Evolutionary conservation across 345 rosid species (phyloP).

Genomic region (Melaleuca quinquenervia): DNA sequence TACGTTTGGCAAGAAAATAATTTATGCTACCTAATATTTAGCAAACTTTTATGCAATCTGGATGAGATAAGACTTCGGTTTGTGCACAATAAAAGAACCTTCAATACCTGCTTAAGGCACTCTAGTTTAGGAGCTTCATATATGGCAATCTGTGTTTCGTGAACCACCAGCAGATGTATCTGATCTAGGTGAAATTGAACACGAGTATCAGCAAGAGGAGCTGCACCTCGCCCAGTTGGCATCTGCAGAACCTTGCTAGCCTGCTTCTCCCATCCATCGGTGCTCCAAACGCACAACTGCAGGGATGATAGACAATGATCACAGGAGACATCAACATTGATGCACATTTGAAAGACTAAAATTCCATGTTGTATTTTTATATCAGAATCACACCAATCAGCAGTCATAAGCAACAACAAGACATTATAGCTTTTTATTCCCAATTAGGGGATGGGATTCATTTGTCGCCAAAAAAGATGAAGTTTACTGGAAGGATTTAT

Average conservation of each 20-base stretch:
- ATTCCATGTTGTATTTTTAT: neutral
- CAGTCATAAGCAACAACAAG: neutral
- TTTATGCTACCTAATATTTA: neutral
- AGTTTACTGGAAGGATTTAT: neutral
- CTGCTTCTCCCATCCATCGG: slow-evolving; percentile 87
- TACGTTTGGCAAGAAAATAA: neutral
- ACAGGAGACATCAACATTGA: neutral
- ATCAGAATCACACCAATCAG: neutral
- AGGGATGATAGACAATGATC: neutral
- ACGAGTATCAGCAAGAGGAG: slow-evolving; percentile 64
- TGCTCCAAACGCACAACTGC: slow-evolving; percentile 85
- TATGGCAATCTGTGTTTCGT: slow-evolving; percentile 80
- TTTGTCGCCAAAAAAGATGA: neutral
- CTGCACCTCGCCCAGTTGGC: slow-evolving; percentile 42
- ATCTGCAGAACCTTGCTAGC: slow-evolving; percentile 42
- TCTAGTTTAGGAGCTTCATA: slow-evolving; percentile 73
- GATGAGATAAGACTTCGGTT: neutral
- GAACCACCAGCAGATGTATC: slow-evolving; percentile 59
- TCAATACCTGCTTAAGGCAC: slow-evolving; percentile 53
- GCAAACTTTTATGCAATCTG: neutral
- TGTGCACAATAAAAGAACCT: neutral
- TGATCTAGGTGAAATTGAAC: slow-evolving; percentile 81
- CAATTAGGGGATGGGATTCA: neutral
- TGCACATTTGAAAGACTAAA: neutral
- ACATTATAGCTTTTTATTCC: neutral